Base-by-base conservation (phyloP, 257 asterid species). In the Echites panduratus region DNA sequence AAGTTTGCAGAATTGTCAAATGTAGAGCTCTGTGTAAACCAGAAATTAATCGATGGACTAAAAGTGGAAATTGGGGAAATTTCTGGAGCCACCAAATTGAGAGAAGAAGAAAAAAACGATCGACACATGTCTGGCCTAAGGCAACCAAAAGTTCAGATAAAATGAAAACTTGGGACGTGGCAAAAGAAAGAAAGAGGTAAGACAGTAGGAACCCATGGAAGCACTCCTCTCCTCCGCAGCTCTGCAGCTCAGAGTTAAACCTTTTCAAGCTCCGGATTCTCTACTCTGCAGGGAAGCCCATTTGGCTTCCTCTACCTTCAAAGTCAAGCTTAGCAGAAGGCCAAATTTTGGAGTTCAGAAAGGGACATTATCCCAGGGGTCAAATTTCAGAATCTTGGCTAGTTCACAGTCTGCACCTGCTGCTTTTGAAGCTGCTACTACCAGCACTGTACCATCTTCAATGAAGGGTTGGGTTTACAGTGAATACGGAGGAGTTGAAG, bases 381-480 rank as follows among this genome's bases (percentile, higher is more conserved):
- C 70, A 19, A 68, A 81, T 44, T 73, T 84, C 41, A 85, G 77
- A 74, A 68, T 84, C 2, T 76, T 43, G 57, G 93, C 96, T 17
- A 79, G 82, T 70, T 87, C 97, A 9, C 91, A 88, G 64, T 80
- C 96, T 53, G 85, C 91, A 2, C 74, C 90, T 61, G 74, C 74
- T 44, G 64, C 90, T 50, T 59, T 85, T 38, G 83, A 82, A 75
- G 63, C 85, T 52, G 77, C 90, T 3, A 71, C 87, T 12, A 66
- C 72, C 61, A 72, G 87, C 57, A 70, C 87, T 0, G 41, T 89
- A 13, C 98, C 94, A 2, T 81, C 92, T 8, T 77, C 87, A 40
- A 93, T 90, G 98, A 87, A 90, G 87, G 96, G 89, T 9, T 93
- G 97, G 98, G 78, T 80, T 54, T 93, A 93, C 69, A 73, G 80